Base-by-base conservation (phyloP, 345 rosid genomes). In the Aegle marmelos region DNA sequence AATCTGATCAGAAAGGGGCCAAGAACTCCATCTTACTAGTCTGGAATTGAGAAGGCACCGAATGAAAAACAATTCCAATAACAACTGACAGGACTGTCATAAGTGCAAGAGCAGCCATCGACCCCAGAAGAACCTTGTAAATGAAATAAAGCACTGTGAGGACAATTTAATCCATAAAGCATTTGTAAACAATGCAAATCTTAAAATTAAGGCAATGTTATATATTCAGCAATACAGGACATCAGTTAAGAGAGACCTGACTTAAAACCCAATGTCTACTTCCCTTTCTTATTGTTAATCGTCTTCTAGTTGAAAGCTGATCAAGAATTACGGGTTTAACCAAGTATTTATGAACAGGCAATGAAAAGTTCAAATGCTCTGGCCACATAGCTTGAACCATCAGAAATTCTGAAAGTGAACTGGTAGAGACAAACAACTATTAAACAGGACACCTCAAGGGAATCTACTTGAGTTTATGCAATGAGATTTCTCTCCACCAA, bases 11-110 rank as follows among this genome's bases (percentile, higher is more conserved):
- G 19, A 67, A 63, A 31, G 33, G 13, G 67, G 54, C 24, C 41
- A 76, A 33, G 27, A 74, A 27, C 63, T 65, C 24, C 58, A 76
- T 76, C 94, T 89, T 91, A 96, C 99, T 92, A 9, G 98, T 96
- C 67, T 94, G 98, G 79, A 96, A 94, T 84, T 96, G 97, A 86
- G 99, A 93, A 78, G 99, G 99, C 61, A 96, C 97, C 0, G 99
- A 94, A 73, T 89, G 93, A 86, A 96, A 96, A 76, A 96, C 78
- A 82, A 92, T 88, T 73, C 99, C 99, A 57, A 94, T 96, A 48
- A 94, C 84, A 81, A 94, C 99, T 0, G 98, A 96, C 76, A 96
- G 85, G 81, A 96, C 80, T 63, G 98, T 92, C 99, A 96, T 94
- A 78, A 96, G 92, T 68, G 95, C 92, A 85, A 96, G 92, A 78